Evolutionary conservation across 371 early-diverging fungal genomes (phyloP).

Genomic region (Dichotomocladium elegans): DNA sequence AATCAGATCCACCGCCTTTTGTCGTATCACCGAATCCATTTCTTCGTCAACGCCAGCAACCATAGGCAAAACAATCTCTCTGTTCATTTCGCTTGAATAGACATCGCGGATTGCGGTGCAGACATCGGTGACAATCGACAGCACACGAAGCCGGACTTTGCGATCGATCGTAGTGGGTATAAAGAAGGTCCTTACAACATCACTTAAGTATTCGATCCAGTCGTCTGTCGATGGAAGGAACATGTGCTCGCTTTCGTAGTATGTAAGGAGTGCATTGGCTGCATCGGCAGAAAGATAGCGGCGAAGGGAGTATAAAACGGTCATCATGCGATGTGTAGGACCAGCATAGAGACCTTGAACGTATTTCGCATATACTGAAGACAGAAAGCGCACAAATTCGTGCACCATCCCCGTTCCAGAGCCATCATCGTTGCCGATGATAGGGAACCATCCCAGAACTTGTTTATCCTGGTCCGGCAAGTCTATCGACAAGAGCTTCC

Average conservation of each 20-base stretch:
- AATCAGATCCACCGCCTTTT: constrained; percentile 47
- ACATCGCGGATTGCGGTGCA: constrained; percentile 58
- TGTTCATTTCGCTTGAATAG: constrained; percentile 46
- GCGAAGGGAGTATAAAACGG: constrained; percentile 55
- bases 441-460: constrained; percentile 1
- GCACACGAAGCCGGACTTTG: constrained; percentile 45
- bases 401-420: constrained; percentile 3
- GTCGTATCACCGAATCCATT: constrained; percentile 44
- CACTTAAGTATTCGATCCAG: constrained; percentile 57
- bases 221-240: constrained; percentile 62
- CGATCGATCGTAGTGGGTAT: constrained; percentile 32
- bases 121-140: constrained; percentile 53
- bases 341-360: constrained; percentile 27
- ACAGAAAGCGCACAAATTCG: constrained; percentile 25
- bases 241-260: constrained; percentile 57
- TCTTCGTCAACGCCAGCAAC: constrained; percentile 53
- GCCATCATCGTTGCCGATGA: background rate
- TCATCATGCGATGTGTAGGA: constrained; percentile 47
- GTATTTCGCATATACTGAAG: constrained; percentile 20
- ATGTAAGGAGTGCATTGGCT: constrained; percentile 50
- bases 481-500: constrained; percentile 17
- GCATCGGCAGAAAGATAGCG: constrained; percentile 54
- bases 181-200: constrained; percentile 54
- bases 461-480: constrained; percentile 4
- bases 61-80: constrained; percentile 54